These are phyloP conservation scores for Pseudopediastrum boryanum DNA, from an alignment of 139 green algal genomes.

Conservation along the genomic window DNA sequence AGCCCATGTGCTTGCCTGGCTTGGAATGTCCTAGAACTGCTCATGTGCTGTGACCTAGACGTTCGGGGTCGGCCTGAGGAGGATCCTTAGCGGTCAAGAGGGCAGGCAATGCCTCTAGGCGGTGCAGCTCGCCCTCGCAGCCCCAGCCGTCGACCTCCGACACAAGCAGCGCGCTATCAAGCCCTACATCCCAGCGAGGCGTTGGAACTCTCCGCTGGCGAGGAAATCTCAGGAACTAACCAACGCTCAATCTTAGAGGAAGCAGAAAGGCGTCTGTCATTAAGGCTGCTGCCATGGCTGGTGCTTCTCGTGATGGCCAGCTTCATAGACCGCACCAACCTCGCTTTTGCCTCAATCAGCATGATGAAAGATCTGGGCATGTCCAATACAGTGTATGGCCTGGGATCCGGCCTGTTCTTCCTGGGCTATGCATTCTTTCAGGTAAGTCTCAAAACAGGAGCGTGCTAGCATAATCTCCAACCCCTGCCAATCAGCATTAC, in stretches of 20 bases:
- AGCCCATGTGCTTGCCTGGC: too few relatives aligned
- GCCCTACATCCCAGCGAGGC: too few relatives aligned
- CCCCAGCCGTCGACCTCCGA: too few relatives aligned
- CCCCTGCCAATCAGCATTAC: background rate
- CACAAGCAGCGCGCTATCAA: too few relatives aligned
- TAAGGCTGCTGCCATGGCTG: conserved; percentile 14
- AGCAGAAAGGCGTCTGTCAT: conserved; percentile 13
- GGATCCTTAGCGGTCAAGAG: too few relatives aligned
- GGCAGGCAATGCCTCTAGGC: too few relatives aligned
- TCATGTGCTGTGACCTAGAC: too few relatives aligned
- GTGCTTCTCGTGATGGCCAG: conserved; percentile 23
- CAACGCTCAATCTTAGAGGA: background rate
- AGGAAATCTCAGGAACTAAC: too few relatives aligned
- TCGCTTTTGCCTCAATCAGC: conserved; percentile 33
- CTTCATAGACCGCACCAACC: conserved; percentile 12
- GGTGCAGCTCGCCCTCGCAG: too few relatives aligned
- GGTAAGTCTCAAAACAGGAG: background rate
- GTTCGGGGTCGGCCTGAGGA: too few relatives aligned
- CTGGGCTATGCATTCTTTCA: conserved; percentile 53
- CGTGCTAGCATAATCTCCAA: background rate
- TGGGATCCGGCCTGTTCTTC: conserved; percentile 73
- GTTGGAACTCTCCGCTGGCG: too few relatives aligned
- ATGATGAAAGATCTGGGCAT: conserved; percentile 20
- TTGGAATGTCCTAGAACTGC: too few relatives aligned
- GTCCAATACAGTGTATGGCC: conserved; percentile 56